Percentiles rank a stretch among this genome's conserved stretches.
Evolutionary conservation across 495 filamentous ascomycete species (phyloP).

Genomic region (Penicillium steckii): DNA sequence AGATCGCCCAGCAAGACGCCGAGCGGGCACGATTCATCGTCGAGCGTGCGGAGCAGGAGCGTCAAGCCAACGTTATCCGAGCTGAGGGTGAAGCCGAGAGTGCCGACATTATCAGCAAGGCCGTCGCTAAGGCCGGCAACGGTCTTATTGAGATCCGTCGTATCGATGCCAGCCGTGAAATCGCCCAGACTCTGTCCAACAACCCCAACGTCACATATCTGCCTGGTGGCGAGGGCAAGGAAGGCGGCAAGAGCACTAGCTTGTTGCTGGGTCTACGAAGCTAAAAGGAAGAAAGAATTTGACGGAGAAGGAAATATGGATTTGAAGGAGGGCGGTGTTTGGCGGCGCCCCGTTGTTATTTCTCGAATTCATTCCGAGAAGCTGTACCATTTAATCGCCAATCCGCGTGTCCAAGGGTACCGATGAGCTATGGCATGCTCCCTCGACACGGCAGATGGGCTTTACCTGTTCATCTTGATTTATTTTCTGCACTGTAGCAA

Average conservation of each 20-base stretch:
- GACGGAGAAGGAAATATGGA: conserved; percentile 7
- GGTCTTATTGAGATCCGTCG: conserved; percentile 92
- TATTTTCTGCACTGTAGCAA: conserved; percentile 41
- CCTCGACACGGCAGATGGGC: conserved; percentile 30
- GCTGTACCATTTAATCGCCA: conserved; percentile 35
- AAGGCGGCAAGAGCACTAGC: conserved; percentile 60
- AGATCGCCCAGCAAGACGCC: conserved; percentile 99
- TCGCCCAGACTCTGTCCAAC: conserved; percentile 80
- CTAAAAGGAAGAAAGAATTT: conserved; percentile 17
- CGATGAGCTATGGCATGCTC: conserved; percentile 33
- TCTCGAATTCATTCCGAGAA: conserved; percentile 1
- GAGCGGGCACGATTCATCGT: conserved; percentile 97
- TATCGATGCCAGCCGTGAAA: conserved; percentile 96
- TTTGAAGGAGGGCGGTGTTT: conserved; percentile 23
- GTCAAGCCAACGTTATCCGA: conserved; percentile 96
- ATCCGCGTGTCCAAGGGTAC: conserved; percentile 17
- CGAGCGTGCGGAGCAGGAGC: conserved; percentile 98
- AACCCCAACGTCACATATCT: conserved; percentile 98
- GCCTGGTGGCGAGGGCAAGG: conserved; percentile 68
- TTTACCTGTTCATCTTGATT: conserved; percentile 19
- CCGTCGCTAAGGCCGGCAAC: conserved; percentile 88
- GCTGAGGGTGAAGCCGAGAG: conserved; percentile 97
- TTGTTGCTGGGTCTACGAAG: conserved; percentile 60
- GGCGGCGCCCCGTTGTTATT: conserved; percentile 15
- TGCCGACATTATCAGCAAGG: conserved; percentile 88